A percentile compares a stretch with the other conserved stretches of the same genome.
Conservation (phyloP, 371 early-diverging fungal species). For the Astathelohania contejeani region DNA sequence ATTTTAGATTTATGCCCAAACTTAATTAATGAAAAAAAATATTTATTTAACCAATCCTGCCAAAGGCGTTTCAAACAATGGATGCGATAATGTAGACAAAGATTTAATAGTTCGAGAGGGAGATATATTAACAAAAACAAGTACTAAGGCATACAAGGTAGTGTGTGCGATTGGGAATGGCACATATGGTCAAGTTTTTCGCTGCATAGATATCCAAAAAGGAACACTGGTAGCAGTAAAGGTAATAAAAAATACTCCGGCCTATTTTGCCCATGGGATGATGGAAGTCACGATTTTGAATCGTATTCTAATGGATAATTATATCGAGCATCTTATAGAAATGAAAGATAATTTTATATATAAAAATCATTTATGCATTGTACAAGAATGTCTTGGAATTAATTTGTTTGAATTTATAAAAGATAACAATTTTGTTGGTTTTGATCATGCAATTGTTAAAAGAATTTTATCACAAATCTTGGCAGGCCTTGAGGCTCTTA, state of each 20-base stretch:
- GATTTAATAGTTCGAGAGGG: conserved; percentile 61
- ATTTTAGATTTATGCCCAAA: too few relatives aligned
- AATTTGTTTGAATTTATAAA: conserved; percentile 79
- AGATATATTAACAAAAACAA: conserved; percentile 17
- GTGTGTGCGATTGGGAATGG: conserved; percentile 63
- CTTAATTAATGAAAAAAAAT: too few relatives aligned
- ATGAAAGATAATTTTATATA: conserved; percentile 67
- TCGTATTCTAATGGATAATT: conserved; percentile 9
- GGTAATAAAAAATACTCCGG: conserved; percentile 75
- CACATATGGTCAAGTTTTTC: conserved; percentile 90
- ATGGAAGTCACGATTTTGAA: conserved; percentile 59
- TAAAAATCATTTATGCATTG: conserved; percentile 73
- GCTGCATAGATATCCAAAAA: conserved; percentile 65
- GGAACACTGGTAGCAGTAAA: conserved; percentile 75
- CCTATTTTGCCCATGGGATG: conserved; percentile 71
- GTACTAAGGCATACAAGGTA: conserved; percentile 19
- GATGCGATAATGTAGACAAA: conserved; percentile 70
- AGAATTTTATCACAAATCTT: conserved; percentile 66
- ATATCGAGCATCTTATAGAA: conserved; percentile 51
- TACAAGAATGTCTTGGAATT: conserved; percentile 72
- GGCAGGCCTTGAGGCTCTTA: conserved; percentile 63
- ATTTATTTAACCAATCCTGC: conserved; percentile 81
- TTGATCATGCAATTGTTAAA: conserved; percentile 64
- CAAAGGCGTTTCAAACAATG: conserved; percentile 67
- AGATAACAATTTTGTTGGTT: conserved; percentile 67